Conservation (phyloP, 306 rosid genomes). For the Casuarina cunninghamiana region DNA sequence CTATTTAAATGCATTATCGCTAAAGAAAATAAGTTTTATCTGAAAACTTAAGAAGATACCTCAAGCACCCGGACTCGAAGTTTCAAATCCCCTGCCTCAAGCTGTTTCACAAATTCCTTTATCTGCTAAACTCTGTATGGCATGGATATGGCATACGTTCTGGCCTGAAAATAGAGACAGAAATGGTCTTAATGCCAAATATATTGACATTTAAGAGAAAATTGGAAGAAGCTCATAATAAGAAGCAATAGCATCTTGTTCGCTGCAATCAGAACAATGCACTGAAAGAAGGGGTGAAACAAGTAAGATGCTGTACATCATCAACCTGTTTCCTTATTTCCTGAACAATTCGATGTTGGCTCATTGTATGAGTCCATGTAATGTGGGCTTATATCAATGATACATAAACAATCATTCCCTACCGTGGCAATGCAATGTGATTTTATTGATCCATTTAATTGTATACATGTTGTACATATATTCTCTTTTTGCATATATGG, state of each 20-base stretch:
- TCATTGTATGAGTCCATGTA: too few species aligned
- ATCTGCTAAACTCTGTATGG: constrained; percentile 90
- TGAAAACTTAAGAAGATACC: constrained; percentile 43
- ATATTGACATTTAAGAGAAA: not conserved
- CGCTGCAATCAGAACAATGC: constrained; percentile 13
- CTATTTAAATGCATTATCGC: not conserved
- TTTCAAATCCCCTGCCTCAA: constrained; percentile 84
- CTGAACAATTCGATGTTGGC: constrained; percentile 39
- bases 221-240: not conserved
- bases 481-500: too few species aligned
- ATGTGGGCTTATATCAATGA: too few species aligned
- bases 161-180: constrained; percentile 51
- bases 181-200: not conserved
- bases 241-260: constrained; percentile 10
- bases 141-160: constrained; percentile 87
- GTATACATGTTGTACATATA: too few species aligned
- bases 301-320: constrained; percentile 50
- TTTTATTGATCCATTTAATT: too few species aligned
- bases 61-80: constrained; percentile 94
- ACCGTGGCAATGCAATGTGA: too few species aligned
- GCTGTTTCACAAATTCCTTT: constrained; percentile 85
- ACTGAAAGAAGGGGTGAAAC: constrained; percentile 13
- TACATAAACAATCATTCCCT: too few species aligned
- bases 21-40: not conserved
- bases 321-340: constrained; percentile 86